Percentiles rank a stretch among this genome's conserved stretches.
These are phyloP conservation scores for Pseudocercospora pini-densiflorae DNA, from an alignment of 2,329 filamentous ascomycete species.

Conservation along the genomic window DNA sequence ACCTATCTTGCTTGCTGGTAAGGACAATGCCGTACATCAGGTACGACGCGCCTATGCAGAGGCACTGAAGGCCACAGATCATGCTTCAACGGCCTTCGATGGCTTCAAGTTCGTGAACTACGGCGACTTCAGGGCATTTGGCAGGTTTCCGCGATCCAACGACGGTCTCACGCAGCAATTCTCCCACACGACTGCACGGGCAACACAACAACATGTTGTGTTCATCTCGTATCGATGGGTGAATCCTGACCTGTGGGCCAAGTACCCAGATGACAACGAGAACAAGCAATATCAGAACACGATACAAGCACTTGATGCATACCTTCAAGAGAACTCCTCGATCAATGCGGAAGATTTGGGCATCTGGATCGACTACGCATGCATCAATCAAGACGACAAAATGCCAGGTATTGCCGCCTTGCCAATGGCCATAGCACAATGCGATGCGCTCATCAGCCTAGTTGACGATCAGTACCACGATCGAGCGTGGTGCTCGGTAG, in stretches of 20 bases:
- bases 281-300: constrained; percentile 12
- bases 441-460: constrained; percentile 12
- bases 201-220: not conserved
- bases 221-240: constrained; percentile 19
- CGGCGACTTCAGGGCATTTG: constrained; percentile 1
- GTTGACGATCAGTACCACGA: constrained; percentile 10
- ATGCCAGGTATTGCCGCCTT: constrained; percentile 8
- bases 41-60: constrained; percentile 1
- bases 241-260: not conserved
- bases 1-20: constrained; percentile 1
- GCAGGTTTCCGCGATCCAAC: constrained; percentile 6
- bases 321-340: not conserved
- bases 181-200: not conserved
- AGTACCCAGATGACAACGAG: constrained; percentile 7
- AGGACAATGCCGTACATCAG: not conserved
- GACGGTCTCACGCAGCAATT: constrained; percentile 10
- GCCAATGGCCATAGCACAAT: constrained; percentile 1
- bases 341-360: not conserved
- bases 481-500: constrained; percentile 10
- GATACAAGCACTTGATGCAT: not conserved
- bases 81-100: not conserved
- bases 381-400: constrained; percentile 6
- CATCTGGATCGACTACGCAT: not conserved
- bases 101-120: constrained; percentile 8
- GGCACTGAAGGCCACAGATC: not conserved